Evolutionary conservation across 2,329 filamentous ascomycete genomes (phyloP).

Genomic region (Curvularia sp.): DNA sequence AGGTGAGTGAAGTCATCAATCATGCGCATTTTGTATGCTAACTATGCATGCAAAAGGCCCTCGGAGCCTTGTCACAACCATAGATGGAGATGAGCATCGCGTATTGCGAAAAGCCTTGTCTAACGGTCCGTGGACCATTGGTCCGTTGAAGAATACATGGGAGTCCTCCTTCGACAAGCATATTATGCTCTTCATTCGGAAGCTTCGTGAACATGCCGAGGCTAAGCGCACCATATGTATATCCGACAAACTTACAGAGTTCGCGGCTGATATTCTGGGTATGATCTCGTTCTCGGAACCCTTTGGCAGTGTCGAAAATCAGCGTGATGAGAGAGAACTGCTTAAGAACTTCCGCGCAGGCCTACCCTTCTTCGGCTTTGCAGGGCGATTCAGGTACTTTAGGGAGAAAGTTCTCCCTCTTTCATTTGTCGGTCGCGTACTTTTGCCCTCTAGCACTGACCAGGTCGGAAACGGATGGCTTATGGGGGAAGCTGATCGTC

Average conservation of each 20-base stretch:
- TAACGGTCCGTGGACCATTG: slow-evolving; percentile 50
- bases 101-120: slow-evolving; percentile 48
- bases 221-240: slow-evolving; percentile 38
- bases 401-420: slow-evolving; percentile 42
- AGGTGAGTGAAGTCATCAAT: not conserved
- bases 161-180: slow-evolving; percentile 49
- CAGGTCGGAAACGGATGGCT: slow-evolving; percentile 49
- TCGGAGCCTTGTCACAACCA: slow-evolving; percentile 44
- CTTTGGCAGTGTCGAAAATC: slow-evolving; percentile 51
- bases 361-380: slow-evolving; percentile 50
- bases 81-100: slow-evolving; percentile 46
- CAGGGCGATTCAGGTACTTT: slow-evolving; percentile 46
- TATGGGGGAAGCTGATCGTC: slow-evolving; percentile 47
- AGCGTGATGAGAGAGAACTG: slow-evolving; percentile 49
- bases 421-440: slow-evolving; percentile 31
- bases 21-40: not conserved
- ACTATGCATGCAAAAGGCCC: slow-evolving; percentile 35
- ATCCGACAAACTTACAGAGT: slow-evolving; percentile 50
- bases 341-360: slow-evolving; percentile 50
- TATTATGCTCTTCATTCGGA: slow-evolving; percentile 44
- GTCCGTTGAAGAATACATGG: slow-evolving; percentile 51
- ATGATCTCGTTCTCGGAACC: slow-evolving; percentile 49
- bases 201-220: slow-evolving; percentile 40
- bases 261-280: slow-evolving; percentile 53
- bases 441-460: slow-evolving; percentile 43